Conservation (phyloP, 345 rosid species). For the Cardamine chenopodiifolia region DNA sequence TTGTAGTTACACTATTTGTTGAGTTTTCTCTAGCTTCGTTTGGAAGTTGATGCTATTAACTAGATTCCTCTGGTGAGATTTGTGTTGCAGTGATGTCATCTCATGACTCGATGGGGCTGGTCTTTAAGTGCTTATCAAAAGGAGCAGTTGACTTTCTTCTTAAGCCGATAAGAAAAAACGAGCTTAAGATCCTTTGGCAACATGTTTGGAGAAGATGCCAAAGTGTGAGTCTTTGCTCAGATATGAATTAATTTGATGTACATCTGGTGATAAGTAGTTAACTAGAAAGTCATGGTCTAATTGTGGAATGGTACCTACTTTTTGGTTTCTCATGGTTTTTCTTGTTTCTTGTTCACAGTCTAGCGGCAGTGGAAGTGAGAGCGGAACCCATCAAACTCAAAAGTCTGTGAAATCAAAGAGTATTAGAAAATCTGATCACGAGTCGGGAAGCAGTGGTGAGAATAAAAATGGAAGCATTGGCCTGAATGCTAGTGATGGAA, state of each 20-base stretch:
- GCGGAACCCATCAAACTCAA: slow-evolving; percentile 61
- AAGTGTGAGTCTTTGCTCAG: slow-evolving; percentile 58
- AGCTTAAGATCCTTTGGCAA: slow-evolving; percentile 84
- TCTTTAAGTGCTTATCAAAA: slow-evolving; percentile 81
- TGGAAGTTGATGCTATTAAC: slow-evolving; percentile 45
- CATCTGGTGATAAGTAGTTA: slow-evolving; percentile 1
- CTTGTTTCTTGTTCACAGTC: slow-evolving; percentile 54
- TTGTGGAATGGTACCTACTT: slow-evolving; percentile 16
- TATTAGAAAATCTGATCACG: slow-evolving; percentile 49
- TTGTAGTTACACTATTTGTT: slow-evolving; percentile 18
- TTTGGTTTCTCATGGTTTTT: slow-evolving; percentile 23
- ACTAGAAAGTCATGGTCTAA: slow-evolving; percentile 11
- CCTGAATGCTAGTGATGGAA: slow-evolving; percentile 55
- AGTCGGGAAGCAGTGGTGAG: slow-evolving; percentile 55
- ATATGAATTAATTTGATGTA: not conserved
- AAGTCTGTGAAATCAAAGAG: slow-evolving; percentile 57
- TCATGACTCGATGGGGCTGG: slow-evolving; percentile 82
- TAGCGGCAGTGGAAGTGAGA: slow-evolving; percentile 81
- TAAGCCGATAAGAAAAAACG: slow-evolving; percentile 87
- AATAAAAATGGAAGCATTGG: slow-evolving; percentile 57
- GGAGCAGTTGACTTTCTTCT: slow-evolving; percentile 89
- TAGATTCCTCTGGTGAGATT: slow-evolving; percentile 29
- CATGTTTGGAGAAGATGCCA: slow-evolving; percentile 92
- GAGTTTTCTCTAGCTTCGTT: slow-evolving; percentile 29
- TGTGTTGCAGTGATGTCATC: slow-evolving; percentile 83